Base-by-base conservation (phyloP, 2,329 filamentous ascomycete species). In the Raffaelea albimanens region DNA sequence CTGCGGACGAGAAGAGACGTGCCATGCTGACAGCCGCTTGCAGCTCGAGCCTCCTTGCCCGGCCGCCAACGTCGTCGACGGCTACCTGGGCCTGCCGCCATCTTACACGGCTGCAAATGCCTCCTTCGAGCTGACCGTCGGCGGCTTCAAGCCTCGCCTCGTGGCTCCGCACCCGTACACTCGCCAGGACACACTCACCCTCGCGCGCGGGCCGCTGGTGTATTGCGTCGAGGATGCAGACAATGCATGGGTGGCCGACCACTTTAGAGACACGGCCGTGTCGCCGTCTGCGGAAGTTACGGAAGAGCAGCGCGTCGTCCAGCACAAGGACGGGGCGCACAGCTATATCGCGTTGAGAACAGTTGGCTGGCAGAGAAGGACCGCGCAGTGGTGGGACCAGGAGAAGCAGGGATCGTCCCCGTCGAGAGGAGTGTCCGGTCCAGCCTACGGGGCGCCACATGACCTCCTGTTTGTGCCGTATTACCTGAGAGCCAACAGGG, bases 171-270 rank as follows among this genome's bases (percentile, higher is more conserved):
- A 81, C 53, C 76, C 76, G 0, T 72, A 73, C 53, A 74, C 76
- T 0, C 72, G 72, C 53, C 75, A 80, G 54, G 61, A 69, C n/a
- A 75, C 72, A 2, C 53, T 78, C 34, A 67, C 71, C 1, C 58
- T 82, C 7, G 75, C 70, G 2, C 67, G 77, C 4, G 79, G 79
- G 0, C 78, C 78, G 0, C 56, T 82, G 5, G 63, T 82, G 5
- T 82, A 82, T 58, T 82, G 77, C 49, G 67, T 75, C 4, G 79
- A 83, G 55, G 78, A 82, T 47, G 55, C 67, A 7, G 77, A 82
- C 54, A 78, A 81, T 48, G 33, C 61, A 1, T 78, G 73, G 73
- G 76, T 74, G 44, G 55, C 63, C 2, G 68, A 78, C 53, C 75
- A 80, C 57, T 78, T 78, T 63, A 75, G 70, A 54, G 63, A 66